These are phyloP conservation scores for Gautieria morchelliformis DNA, from an alignment of 768 basidiomycete genomes.

Conservation along the genomic window DNA sequence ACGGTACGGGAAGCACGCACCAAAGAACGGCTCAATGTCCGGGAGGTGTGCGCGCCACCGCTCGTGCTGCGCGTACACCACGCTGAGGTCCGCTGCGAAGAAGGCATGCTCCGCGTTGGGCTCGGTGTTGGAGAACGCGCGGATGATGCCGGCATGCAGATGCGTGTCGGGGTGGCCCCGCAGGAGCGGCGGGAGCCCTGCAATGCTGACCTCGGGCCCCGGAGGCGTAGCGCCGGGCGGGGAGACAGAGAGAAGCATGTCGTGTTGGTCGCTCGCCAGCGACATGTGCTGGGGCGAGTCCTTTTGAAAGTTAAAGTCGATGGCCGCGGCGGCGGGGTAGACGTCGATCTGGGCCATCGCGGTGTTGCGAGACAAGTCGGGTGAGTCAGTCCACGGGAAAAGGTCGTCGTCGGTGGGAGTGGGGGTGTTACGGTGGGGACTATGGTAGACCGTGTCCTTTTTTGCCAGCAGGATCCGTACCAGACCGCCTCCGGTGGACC, in stretches of 20 bases:
- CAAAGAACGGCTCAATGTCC: slow-evolving; percentile 90
- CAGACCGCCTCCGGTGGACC: slow-evolving; percentile 64
- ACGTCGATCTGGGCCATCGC: slow-evolving; percentile 11
- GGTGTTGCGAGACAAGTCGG: not conserved
- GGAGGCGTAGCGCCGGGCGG: not conserved
- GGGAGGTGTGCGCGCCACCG: slow-evolving; percentile 74
- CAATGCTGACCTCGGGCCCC: slow-evolving; percentile 37
- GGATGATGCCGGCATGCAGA: slow-evolving; percentile 68
- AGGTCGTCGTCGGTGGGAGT: slow-evolving; percentile 11
- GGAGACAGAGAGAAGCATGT: not conserved
- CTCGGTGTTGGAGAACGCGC: slow-evolving; percentile 42
- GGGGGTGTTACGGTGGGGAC: slow-evolving; percentile 15
- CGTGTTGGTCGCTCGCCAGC: not conserved
- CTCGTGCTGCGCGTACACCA: slow-evolving; percentile 76
- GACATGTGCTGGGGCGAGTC: not conserved
- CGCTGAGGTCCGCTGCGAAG: slow-evolving; percentile 89
- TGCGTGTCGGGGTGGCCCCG: slow-evolving; percentile 66
- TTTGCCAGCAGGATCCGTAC: slow-evolving; percentile 36
- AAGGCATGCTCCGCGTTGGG: slow-evolving; percentile 87
- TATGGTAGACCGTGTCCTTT: not conserved
- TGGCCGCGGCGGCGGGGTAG: slow-evolving; percentile 18
- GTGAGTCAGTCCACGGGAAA: slow-evolving; percentile 12
- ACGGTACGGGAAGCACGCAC: slow-evolving; percentile 40
- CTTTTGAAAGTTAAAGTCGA: slow-evolving; percentile 20
- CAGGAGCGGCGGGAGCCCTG: slow-evolving; percentile 55